Evolutionary conservation across 83 land plant species (phyloP).

Genomic region (Picea engelmannii): DNA sequence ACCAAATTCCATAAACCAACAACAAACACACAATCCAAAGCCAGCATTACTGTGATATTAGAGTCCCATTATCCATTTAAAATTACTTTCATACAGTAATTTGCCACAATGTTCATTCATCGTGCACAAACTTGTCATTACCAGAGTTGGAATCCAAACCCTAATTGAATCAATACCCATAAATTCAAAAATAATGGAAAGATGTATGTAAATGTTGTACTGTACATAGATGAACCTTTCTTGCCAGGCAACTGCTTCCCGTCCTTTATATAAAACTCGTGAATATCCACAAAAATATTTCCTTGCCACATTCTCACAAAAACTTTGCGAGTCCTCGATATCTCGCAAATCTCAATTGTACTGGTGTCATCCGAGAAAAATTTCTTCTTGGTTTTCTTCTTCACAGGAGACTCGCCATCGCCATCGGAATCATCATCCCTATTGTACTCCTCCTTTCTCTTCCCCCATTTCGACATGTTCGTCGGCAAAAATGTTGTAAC

Average conservation of each 20-base stretch:
- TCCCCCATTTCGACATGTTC: conserved; percentile 49
- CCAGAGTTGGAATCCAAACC: too few species aligned
- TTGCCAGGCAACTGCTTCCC: conserved; percentile 82
- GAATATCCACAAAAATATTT: conserved; percentile 65
- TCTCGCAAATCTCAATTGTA: conserved; percentile 59
- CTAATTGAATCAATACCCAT: not conserved
- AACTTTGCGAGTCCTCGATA: conserved; percentile 73
- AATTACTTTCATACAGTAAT: too few species aligned
- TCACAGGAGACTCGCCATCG: conserved; percentile 31
- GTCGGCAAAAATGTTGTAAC: too few species aligned
- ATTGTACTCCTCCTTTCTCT: conserved; percentile 34
- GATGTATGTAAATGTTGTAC: not conserved
- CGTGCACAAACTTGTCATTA: too few species aligned
- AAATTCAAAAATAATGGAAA: not conserved
- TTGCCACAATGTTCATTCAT: too few species aligned
- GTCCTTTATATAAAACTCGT: conserved; percentile 78
- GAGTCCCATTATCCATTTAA: too few species aligned
- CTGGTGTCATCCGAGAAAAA: conserved; percentile 32
- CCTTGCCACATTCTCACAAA: conserved; percentile 77
- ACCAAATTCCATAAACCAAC: too few species aligned
- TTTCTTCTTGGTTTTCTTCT: conserved; percentile 21
- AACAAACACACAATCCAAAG: too few species aligned
- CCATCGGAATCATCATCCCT: conserved; percentile 18
- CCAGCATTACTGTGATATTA: rapidly evolving
- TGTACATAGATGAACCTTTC: conserved; percentile 56